These are phyloP conservation scores for Eudorina sp. DNA, from an alignment of 139 green algal species.

Conservation along the genomic window DNA sequence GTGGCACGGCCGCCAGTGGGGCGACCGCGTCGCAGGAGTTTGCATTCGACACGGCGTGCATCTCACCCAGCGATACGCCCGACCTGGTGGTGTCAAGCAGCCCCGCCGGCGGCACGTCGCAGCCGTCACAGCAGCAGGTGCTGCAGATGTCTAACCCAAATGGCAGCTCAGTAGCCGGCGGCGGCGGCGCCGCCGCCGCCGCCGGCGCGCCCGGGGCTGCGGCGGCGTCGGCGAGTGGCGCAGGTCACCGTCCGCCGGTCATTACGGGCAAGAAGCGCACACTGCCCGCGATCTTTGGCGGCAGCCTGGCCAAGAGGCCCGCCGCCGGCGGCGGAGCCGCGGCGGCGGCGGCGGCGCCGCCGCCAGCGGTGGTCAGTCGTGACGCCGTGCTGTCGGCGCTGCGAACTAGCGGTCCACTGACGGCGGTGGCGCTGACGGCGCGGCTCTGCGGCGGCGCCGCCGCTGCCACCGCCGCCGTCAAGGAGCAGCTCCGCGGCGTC, in stretches of 20 bases:
- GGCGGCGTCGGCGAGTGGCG: background rate
- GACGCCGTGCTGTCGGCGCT: slow-evolving; percentile 2
- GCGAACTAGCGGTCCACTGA: background rate
- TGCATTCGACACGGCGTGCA: background rate
- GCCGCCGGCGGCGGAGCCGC: background rate
- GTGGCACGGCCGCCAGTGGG: too few species aligned
- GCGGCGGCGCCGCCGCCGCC: background rate
- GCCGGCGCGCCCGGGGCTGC: too few species aligned
- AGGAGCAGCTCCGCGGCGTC: background rate
- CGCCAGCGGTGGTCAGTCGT: background rate
- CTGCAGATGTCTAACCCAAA: too few species aligned
- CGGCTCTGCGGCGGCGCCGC: background rate
- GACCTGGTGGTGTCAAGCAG: background rate
- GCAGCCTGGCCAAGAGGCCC: background rate
- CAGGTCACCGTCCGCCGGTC: background rate
- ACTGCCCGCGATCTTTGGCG: background rate
- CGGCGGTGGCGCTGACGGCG: background rate
- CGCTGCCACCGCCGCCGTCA: background rate
- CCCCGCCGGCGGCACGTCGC: background rate
- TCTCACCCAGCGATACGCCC: background rate
- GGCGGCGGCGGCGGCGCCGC: background rate
- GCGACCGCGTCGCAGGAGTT: background rate
- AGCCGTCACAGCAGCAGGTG: too few species aligned
- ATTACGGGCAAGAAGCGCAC: slow-evolving; percentile 8
- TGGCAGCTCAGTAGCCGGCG: too few species aligned